phyloP scores from a whole-genome alignment of 176 grass and related monocot species.

The Avena sativa region DNA sequence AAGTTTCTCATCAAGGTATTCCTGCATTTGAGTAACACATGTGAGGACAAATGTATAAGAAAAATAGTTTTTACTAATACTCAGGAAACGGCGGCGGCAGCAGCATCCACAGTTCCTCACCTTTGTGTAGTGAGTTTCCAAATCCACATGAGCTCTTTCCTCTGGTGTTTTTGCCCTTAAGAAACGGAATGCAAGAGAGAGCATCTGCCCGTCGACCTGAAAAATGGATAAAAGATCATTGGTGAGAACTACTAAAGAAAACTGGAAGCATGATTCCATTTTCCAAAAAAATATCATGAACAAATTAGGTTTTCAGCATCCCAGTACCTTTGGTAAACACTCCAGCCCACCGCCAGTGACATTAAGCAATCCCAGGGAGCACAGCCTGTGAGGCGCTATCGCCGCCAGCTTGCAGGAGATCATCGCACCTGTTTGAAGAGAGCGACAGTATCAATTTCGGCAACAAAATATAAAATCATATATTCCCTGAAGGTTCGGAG shows the following conservation, averaged over 20 bases:
- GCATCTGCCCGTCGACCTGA: constrained; percentile 84
- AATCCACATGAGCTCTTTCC: constrained; percentile 88
- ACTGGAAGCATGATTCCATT: background rate
- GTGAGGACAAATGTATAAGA: background rate
- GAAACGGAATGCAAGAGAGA: constrained; percentile 95
- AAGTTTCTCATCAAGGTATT: constrained; percentile 87
- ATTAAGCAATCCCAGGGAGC: constrained; percentile 92
- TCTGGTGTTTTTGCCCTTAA: constrained; percentile 88
- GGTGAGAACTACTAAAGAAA: background rate
- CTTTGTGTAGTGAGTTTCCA: constrained; percentile 97
- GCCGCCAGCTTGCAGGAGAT: constrained; percentile 93
- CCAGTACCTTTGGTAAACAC: constrained; percentile 91
- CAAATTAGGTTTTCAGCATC: background rate
- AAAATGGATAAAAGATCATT: constrained; percentile 23
- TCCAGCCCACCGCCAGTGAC: constrained; percentile 90
- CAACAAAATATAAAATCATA: background rate
- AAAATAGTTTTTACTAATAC: background rate
- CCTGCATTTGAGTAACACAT: constrained; percentile 54
- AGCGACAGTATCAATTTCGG: background rate
- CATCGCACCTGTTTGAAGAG: constrained; percentile 75
- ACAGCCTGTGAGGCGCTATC: constrained; percentile 68
- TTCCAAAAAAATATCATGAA: background rate
- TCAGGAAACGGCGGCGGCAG: background rate
- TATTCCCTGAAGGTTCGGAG: background rate
- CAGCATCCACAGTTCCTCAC: constrained; percentile 42